Evolutionary conservation across 768 basidiomycete genomes (phyloP), one percentile per base, ranked within the genome.

Genomic region (Suillus clintonianus): DNA sequence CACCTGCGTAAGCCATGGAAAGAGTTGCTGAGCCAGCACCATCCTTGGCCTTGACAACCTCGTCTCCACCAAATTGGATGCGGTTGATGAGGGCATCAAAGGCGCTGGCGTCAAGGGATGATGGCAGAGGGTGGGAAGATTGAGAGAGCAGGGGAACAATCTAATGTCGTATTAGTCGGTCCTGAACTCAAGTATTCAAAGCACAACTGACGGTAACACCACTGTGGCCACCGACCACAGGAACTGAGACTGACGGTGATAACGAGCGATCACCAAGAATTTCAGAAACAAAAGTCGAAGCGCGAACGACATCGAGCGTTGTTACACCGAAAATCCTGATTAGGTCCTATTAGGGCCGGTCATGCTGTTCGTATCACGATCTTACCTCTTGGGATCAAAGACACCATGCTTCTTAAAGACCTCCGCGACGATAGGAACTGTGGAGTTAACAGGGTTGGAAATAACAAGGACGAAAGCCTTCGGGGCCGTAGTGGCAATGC

Each of bases 391-490:
- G 67, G 95, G 91, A 77, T 99, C 88, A 74, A 91, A 99, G 34
- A 94, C 91, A 51, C 89, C 89, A 67, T 90, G 86, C 78, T 94
- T 90, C 87, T 97, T 99, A 82, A 96, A 87, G 42, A 97, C 90
- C 78, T 99, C 97, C 17, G 88, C 94, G 53, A 95, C 94, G 72
- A 99, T 94, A 55, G 97, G 97, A 43, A 99, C 97, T 43, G 97
- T 98, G 48, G 97, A 98, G 86, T 99, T 99, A 75, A 99, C 97
- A 37, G 97, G 97, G 83, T 99, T 99, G 70, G 97, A 97, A 78
- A 99, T 99, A 69, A 99, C 95, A 56, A 95, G 87, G 51, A 99
- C 87, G 71, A 91, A 90, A 24, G 97, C 97, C 73, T 95, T 95
- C 64, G 97, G 97, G 48, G 87, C 86, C 56, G 79, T 74, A 17